Conservation (phyloP, 371 early-diverging fungal species). For the Chytridium lagenaria region DNA sequence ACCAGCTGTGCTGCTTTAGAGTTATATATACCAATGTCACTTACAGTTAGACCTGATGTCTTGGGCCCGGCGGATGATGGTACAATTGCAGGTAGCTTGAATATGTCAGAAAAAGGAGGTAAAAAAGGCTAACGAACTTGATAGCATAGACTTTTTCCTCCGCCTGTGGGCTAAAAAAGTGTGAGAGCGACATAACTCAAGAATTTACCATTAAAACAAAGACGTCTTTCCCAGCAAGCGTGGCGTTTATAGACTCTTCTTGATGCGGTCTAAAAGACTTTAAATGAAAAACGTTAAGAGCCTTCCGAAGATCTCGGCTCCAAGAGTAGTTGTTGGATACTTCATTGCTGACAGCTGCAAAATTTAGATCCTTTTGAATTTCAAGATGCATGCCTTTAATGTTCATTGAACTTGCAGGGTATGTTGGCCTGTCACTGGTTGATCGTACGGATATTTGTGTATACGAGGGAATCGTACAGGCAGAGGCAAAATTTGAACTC, state of each 20-base stretch:
- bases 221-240: conserved; percentile 85
- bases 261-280: conserved; percentile 91
- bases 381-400: too few species aligned
- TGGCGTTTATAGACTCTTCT: conserved; percentile 91
- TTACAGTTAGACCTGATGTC: conserved; percentile 80
- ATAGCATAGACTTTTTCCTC: conserved; percentile 98
- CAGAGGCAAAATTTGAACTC: too few species aligned
- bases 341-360: not conserved
- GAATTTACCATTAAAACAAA: conserved; percentile 92
- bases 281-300: conserved; percentile 77
- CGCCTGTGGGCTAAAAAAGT: conserved; percentile 88
- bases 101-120: too few species aligned
- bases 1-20: conserved; percentile 82
- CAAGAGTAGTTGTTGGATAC: conserved; percentile 64
- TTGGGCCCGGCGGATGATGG: conserved; percentile 59
- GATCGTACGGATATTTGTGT: too few species aligned
- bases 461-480: too few species aligned
- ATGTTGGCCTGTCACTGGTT: too few species aligned
- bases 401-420: too few species aligned
- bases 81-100: conserved; percentile 76
- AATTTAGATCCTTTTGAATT: too few species aligned
- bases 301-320: conserved; percentile 79
- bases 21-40: not conserved
- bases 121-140: conserved; percentile 69
- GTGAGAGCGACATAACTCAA: conserved; percentile 1